Base-by-base conservation (phyloP, 805 yeast species). In the Isabelozyma pseudorhagii region DNA sequence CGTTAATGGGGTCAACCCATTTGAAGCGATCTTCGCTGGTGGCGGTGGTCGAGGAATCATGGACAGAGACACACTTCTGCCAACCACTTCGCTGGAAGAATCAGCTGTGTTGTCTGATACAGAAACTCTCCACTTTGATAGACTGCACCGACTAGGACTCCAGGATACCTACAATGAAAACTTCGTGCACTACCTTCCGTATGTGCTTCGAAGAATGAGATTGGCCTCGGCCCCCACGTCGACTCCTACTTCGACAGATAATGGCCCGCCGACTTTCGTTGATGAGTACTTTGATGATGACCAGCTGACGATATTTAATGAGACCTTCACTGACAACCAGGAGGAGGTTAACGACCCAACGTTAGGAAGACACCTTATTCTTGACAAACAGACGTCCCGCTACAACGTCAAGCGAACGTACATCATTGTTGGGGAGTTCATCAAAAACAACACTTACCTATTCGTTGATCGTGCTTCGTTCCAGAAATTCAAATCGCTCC, bases 141-240 rank as follows among this genome's bases (percentile, higher is more conserved):
- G 50, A 27, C 53, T 49, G 11, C 66, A 63, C 13, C 56, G 68
- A 15, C 53, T 63, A 38, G 70, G 69, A 31, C 57, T 72, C n/a
- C 78, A 72, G 56, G 64, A 59, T 0, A 58, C 69, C 2, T 74
- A 59, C 53, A 58, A 57, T 27, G 75, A 66, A n/a, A 74, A 74
- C 49, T 74, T 64, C 52, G 67, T 68, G 9, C 54, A 59, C 29
- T 74, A 72, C 52, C 52, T 71, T 7, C 78, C 78, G 5, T 74
- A 53, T 55, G 53, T 72, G n/a, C 44, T 71, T n/a, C 55, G 75
- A 8, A 11, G 39, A 17, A 34, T 42, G 29, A 17, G 39, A 25
- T 8, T 18, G 27, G 46, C 38, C 18, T 21, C 18, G 9, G 48
- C 44, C 36, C 36, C 36, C n/a, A 10, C 10, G 10, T 6, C 10